phyloP scores from a whole-genome alignment of 2,329 filamentous ascomycete species.

The Ascocoryne sarcoides region DNA sequence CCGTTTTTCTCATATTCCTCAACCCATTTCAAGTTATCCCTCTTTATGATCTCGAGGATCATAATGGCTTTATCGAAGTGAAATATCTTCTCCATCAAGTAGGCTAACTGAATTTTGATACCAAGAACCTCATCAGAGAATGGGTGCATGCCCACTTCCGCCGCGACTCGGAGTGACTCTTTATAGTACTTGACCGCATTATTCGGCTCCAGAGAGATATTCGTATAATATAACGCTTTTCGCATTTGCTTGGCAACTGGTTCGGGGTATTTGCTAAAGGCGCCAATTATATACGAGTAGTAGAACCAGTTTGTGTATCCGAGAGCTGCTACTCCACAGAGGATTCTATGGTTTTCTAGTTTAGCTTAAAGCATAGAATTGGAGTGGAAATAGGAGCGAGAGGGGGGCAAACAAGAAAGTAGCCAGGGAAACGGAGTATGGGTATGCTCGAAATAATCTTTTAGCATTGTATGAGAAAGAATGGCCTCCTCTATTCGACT shows the following conservation, averaged over 20 bases:
- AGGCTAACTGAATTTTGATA: constrained; percentile 72
- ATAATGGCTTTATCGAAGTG: constrained; percentile 63
- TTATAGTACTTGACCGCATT: constrained; percentile 78
- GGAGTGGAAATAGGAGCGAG: too few species aligned
- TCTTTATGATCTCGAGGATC: constrained; percentile 67
- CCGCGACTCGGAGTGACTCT: constrained; percentile 64
- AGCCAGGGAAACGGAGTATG: constrained; percentile 24
- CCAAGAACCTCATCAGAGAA: constrained; percentile 89
- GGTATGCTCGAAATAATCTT: constrained; percentile 21
- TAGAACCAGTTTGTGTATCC: constrained; percentile 26
- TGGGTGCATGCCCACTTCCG: constrained; percentile 70
- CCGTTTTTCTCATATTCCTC: constrained; percentile 16
- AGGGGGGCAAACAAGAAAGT: constrained; percentile 19
- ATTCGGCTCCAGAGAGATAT: constrained; percentile 63
- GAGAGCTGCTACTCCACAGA: constrained; percentile 18
- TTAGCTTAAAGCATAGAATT: too few species aligned
- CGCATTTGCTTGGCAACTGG: constrained; percentile 71
- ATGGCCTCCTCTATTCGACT: constrained; percentile 13
- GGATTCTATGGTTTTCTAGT: constrained; percentile 16
- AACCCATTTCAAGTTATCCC: constrained; percentile 59
- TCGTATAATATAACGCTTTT: constrained; percentile 78
- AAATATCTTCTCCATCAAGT: constrained; percentile 69
- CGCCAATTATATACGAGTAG: constrained; percentile 27
- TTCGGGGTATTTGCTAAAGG: constrained; percentile 53
- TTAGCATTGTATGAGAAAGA: constrained; percentile 13